Conservation (phyloP, 805 yeast genomes). For the Spathaspora girioi region DNA sequence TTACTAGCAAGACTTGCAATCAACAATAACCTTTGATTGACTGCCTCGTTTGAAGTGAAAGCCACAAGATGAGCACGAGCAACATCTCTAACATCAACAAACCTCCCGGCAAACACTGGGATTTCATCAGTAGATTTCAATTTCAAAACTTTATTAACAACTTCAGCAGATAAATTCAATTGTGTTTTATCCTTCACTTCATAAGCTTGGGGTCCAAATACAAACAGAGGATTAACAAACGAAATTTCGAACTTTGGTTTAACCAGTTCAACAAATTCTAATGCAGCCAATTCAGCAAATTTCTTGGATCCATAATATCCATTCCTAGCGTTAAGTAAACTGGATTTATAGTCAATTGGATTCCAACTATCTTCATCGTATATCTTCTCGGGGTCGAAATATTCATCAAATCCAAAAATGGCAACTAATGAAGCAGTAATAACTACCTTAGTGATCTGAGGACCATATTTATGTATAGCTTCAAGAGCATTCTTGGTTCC, state of each 20-base stretch:
- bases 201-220: slow-evolving; percentile 22
- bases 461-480: slow-evolving; percentile 38
- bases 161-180: slow-evolving; percentile 29
- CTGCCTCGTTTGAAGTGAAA: slow-evolving; percentile 21
- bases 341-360: slow-evolving; percentile 46
- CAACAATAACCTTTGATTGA: slow-evolving; percentile 20
- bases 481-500: slow-evolving; percentile 47
- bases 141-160: slow-evolving; percentile 37
- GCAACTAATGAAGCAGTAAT: slow-evolving; percentile 51
- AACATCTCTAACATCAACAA: slow-evolving; percentile 44
- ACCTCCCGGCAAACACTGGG: slow-evolving; percentile 18
- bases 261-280: slow-evolving; percentile 42
- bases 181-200: slow-evolving; percentile 16
- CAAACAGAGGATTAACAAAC: slow-evolving; percentile 17
- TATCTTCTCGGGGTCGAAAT: slow-evolving; percentile 6
- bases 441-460: slow-evolving; percentile 38
- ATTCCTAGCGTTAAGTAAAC: slow-evolving; percentile 28
- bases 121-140: slow-evolving; percentile 21
- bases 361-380: slow-evolving; percentile 48
- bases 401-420: slow-evolving; percentile 17
- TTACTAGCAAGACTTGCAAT: slow-evolving; percentile 13
- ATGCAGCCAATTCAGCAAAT: slow-evolving; percentile 56
- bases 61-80: slow-evolving; percentile 40
- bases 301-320: slow-evolving; percentile 60
- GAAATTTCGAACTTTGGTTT: slow-evolving; percentile 9